Base-by-base conservation (phyloP, 371 early-diverging fungal species). In the Mortierella sp. region DNA sequence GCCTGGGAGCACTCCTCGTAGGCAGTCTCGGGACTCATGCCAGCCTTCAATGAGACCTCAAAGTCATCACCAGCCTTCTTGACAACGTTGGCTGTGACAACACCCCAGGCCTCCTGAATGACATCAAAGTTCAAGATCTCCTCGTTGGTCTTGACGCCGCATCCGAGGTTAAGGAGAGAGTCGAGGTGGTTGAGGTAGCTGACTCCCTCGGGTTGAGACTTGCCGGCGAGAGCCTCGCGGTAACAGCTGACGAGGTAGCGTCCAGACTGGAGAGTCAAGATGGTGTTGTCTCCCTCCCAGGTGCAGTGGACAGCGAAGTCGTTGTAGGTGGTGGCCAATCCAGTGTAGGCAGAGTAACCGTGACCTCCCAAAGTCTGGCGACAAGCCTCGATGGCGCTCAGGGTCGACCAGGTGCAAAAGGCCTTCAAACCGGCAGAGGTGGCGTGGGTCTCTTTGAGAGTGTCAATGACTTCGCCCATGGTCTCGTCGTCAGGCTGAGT, bases 261-360 rank as follows among this genome's bases (percentile, higher is more conserved):
- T 70, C 97, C 97, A 49, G 96, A 92, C 83, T 98, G 98, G 73
- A 97, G 92, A 5, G 97, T 96, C 86, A 97, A 89, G 72, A 98
- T 96, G 75, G 97, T 97, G 85, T 97, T 97, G 88, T 96, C 96
- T 79, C 96, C 96, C 87, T 96, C 97, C 98, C 97, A 97, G 49
- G 98, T 97, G 89, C 97, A 97, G 80, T 97, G 97, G 41, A 97
- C 97, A 70, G 97, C 96, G 89, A 97, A 97, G 89, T 97, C 97
- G 75, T 93, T 91, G 90, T 96, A 96, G 86, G 96, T 93, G 65
- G 92, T 91, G 71, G 98, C 94, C 49, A 98, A 92, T 1, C 97
- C 98, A 16, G 97, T 96, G 91, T 97, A 97, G 49, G 96, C 93
- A 56, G 96, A 96, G 90, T 98, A 98, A 14, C 98, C 98, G 84